Evolutionary conservation across 1,284 basidiomycete species (phyloP).

Genomic region (Trametes versicolor): DNA sequence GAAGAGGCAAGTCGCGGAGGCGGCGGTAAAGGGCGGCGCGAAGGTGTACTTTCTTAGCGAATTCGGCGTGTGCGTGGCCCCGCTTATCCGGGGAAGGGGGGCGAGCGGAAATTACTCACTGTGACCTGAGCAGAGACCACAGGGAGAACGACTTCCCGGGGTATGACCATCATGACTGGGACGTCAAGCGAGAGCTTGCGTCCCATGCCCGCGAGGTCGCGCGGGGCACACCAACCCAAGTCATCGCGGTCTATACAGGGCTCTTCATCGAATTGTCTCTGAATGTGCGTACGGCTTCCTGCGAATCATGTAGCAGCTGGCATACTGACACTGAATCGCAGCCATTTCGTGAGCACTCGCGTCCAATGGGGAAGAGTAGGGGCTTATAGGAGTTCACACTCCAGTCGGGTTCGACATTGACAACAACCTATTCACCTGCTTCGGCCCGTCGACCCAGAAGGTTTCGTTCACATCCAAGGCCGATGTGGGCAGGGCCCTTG

Average conservation of each 20-base stretch:
- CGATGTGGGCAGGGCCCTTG: constrained; percentile 42
- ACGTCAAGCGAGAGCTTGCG: constrained; percentile 37
- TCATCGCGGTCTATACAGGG: constrained; percentile 41
- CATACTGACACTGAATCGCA: not conserved
- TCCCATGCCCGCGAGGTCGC: constrained; percentile 32
- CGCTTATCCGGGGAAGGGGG: not conserved
- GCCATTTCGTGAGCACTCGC: constrained; percentile 15
- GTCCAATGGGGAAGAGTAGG: not conserved
- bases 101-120: not conserved
- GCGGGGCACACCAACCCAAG: constrained; percentile 32
- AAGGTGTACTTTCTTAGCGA: constrained; percentile 46
- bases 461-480: constrained; percentile 37
- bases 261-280: constrained; percentile 39
- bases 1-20: constrained; percentile 36
- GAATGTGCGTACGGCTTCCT: constrained; percentile 5
- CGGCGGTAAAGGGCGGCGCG: constrained; percentile 36
- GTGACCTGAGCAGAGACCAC: constrained; percentile 38
- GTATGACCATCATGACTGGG: constrained; percentile 39
- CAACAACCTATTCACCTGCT: constrained; percentile 35
- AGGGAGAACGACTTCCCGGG: constrained; percentile 42
- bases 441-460: constrained; percentile 35
- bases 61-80: constrained; percentile 43
- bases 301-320: too few relatives aligned
- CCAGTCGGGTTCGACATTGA: constrained; percentile 42
- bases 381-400: not conserved